Conservation (phyloP, 2,329 filamentous ascomycete species). For the Lachnellula willkommii region DNA sequence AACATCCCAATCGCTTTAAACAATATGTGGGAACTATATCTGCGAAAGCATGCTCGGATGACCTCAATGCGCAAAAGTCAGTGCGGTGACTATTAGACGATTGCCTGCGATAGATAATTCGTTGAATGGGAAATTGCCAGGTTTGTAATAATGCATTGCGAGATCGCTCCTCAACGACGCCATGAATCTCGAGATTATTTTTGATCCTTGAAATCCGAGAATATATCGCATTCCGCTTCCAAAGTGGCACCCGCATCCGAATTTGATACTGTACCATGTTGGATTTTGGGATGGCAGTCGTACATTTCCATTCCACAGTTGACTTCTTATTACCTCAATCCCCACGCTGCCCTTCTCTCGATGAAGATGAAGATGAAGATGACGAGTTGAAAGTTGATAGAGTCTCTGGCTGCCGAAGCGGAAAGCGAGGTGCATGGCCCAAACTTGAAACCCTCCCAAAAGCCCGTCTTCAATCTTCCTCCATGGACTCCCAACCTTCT, state of each 20-base stretch:
- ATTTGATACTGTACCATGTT: background rate
- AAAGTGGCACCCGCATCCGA: constrained; percentile 1
- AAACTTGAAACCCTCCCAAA: background rate
- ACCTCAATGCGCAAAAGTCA: constrained; percentile 4
- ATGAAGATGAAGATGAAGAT: too few relatives aligned
- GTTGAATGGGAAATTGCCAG: constrained; percentile 9
- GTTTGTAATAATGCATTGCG: constrained; percentile 11
- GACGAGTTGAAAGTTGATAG: too few relatives aligned
- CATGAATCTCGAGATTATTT: constrained; percentile 11
- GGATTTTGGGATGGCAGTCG: background rate
- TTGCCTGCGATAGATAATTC: background rate
- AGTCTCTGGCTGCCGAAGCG: background rate
- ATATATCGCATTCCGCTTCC: constrained; percentile 1
- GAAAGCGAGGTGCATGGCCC: background rate
- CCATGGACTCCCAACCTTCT: constrained; percentile 47
- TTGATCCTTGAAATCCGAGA: constrained; percentile 8
- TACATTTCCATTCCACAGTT: too few relatives aligned
- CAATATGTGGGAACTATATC: background rate
- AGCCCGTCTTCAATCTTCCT: constrained; percentile 42
- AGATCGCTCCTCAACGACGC: background rate
- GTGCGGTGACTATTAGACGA: constrained; percentile 3
- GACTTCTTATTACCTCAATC: too few relatives aligned
- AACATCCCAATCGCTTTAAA: too few relatives aligned
- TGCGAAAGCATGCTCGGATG: background rate
- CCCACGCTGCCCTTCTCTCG: too few relatives aligned